A percentile compares a stretch with the other conserved stretches of the same genome.
Evolutionary conservation across 139 green algal species (phyloP).

Genomic region (Chlamydomonas eustigma): DNA sequence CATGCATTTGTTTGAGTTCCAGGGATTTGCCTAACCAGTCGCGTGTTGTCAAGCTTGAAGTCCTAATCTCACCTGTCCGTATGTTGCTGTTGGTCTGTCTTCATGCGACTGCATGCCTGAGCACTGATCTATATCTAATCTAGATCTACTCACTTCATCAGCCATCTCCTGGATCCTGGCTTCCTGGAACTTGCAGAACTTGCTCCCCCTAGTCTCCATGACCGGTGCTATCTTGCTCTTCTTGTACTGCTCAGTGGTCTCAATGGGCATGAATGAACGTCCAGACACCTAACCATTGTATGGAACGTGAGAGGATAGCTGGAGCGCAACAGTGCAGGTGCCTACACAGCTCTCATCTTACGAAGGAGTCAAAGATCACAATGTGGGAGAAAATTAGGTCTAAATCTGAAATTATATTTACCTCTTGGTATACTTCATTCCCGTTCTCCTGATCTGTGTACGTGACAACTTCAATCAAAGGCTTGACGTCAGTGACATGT

Average conservation of each 20-base stretch:
- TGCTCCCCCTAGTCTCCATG: conserved; percentile 80
- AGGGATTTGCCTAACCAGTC: too few species aligned
- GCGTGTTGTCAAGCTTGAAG: too few species aligned
- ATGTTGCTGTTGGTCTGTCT: too few species aligned
- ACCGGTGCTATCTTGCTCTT: conserved; percentile 25
- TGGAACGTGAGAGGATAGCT: background rate
- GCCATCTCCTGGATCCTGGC: conserved; percentile 59
- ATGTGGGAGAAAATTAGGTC: too few species aligned
- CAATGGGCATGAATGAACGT: conserved; percentile 77
- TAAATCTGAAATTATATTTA: too few species aligned
- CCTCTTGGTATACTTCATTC: conserved; percentile 94
- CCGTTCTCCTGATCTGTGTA: conserved; percentile 90
- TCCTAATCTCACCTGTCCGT: too few species aligned
- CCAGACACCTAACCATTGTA: conserved; percentile 30
- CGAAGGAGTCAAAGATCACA: too few species aligned
- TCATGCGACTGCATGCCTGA: too few species aligned
- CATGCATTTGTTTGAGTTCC: too few species aligned
- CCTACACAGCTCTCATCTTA: too few species aligned
- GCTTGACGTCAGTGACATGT: conserved; percentile 90
- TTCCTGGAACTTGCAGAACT: conserved; percentile 95
- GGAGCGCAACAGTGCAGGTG: too few species aligned
- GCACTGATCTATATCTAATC: too few species aligned
- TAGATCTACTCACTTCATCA: conserved; percentile 38
- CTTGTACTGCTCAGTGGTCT: conserved; percentile 37
- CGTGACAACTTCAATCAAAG: conserved; percentile 83